Evolutionary conservation across 139 green algal species (phyloP).

Genomic region (Zygnema circumcarinatum): DNA sequence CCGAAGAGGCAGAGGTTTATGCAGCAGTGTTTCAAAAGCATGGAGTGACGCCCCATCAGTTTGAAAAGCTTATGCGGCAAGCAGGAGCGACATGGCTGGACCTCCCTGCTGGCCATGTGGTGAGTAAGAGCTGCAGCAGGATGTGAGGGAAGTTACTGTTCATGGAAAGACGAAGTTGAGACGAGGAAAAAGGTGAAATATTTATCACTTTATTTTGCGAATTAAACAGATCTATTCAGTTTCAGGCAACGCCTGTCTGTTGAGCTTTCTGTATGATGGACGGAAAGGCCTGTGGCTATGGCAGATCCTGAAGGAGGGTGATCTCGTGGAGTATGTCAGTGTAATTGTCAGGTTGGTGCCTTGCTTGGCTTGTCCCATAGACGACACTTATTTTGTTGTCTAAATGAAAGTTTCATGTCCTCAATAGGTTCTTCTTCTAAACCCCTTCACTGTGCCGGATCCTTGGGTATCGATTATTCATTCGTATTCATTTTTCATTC

Average conservation of each 20-base stretch:
- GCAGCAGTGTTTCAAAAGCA: conserved; percentile 41
- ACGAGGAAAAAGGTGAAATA: neutral
- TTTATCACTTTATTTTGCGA: neutral
- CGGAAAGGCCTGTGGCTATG: conserved; percentile 18
- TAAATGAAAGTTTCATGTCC: no score
- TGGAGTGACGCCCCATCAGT: conserved; percentile 48
- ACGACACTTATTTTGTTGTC: conserved; percentile 7
- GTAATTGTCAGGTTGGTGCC: conserved; percentile 38
- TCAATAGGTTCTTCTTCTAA: no score
- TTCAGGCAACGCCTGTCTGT: no score
- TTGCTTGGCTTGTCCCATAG: conserved; percentile 13
- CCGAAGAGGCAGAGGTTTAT: conserved; percentile 49
- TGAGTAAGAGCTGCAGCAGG: conserved; percentile 10
- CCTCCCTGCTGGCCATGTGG: conserved; percentile 37
- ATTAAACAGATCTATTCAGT: no score
- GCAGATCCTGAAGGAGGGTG: conserved; percentile 52
- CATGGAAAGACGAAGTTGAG: neutral
- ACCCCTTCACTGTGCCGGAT: no score
- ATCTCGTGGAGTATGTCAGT: conserved; percentile 38
- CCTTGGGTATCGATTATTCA: no score
- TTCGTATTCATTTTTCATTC: no score
- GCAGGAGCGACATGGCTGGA: conserved; percentile 31
- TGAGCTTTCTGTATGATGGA: no score
- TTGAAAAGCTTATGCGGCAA: conserved; percentile 53
- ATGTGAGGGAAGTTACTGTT: conserved; percentile 5